phyloP scores from a whole-genome alignment of 2,329 filamentous ascomycete species.

The Aureobasidium musti region DNA sequence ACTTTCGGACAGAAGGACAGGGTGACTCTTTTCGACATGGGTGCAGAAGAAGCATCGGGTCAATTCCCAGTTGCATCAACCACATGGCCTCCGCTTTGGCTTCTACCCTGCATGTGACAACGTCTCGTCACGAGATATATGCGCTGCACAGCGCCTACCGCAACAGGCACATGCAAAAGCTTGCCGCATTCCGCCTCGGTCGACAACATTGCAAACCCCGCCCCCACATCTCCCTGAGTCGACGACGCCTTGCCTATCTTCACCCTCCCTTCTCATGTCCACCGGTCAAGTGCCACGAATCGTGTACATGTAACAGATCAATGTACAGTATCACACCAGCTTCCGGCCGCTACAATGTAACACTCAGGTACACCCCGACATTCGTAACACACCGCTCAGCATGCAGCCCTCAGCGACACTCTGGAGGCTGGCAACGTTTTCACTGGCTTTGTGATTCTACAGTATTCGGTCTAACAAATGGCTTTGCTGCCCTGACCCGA shows the following conservation, averaged over 20 bases:
- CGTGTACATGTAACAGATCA: not conserved
- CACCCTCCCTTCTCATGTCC: not conserved
- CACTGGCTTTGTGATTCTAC: not conserved
- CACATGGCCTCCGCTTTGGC: not conserved
- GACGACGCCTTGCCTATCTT: slow-evolving; percentile 9
- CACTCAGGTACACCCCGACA: not conserved
- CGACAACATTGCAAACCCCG: slow-evolving; percentile 3
- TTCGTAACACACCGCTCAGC: not conserved
- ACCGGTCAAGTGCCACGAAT: slow-evolving; percentile 18
- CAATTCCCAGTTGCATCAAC: not conserved
- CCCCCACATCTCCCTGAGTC: not conserved
- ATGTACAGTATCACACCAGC: not conserved
- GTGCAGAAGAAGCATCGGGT: not conserved
- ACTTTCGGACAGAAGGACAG: not conserved
- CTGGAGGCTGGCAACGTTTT: not conserved
- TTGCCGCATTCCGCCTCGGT: slow-evolving; percentile 19
- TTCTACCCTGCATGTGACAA: not conserved
- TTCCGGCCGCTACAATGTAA: slow-evolving; percentile 6
- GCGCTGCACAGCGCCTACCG: not conserved
- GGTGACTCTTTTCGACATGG: not conserved
- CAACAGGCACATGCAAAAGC: slow-evolving; percentile 12
- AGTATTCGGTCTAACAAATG: not conserved
- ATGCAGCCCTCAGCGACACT: not conserved
- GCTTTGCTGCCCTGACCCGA: not conserved
- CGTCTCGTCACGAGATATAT: not conserved